Conservation (phyloP, 164 flowering plant species). For the Stephania japonica region DNA sequence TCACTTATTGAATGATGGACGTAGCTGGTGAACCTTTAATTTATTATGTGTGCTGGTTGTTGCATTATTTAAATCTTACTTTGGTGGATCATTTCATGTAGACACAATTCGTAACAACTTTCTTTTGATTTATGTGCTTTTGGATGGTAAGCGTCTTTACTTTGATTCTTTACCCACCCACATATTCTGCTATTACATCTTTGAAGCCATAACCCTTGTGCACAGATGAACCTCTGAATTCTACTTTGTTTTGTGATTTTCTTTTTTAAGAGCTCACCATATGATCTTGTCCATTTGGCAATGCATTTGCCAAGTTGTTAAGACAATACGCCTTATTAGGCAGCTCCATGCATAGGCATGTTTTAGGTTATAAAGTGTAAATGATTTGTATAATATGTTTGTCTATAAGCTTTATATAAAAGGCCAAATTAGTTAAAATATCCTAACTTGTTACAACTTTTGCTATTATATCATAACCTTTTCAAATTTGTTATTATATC, state of each 20-base stretch:
- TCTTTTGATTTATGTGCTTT: slow-evolving; percentile 88
- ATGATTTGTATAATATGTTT: too few relatives aligned
- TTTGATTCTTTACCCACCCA: background rate
- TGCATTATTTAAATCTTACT: slow-evolving; percentile 87
- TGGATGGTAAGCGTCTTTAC: slow-evolving; percentile 83
- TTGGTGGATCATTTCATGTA: slow-evolving; percentile 98
- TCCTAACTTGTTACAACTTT: too few relatives aligned
- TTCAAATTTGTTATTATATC: too few relatives aligned
- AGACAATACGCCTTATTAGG: too few relatives aligned
- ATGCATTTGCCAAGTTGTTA: too few relatives aligned
- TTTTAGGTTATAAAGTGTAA: too few relatives aligned
- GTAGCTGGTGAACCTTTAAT: slow-evolving; percentile 1
- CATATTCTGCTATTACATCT: background rate
- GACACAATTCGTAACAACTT: slow-evolving; percentile 98
- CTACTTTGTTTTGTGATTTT: background rate
- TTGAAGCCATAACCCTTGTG: background rate
- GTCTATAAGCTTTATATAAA: too few relatives aligned
- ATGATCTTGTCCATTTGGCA: background rate
- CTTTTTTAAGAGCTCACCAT: background rate
- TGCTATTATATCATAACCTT: too few relatives aligned
- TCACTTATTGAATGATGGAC: too few relatives aligned
- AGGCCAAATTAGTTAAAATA: too few relatives aligned
- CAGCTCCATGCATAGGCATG: too few relatives aligned
- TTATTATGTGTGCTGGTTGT: slow-evolving; percentile 69
- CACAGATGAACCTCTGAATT: background rate